Conservation (phyloP, 1,284 basidiomycete genomes). For the Porodaedalea pini region DNA sequence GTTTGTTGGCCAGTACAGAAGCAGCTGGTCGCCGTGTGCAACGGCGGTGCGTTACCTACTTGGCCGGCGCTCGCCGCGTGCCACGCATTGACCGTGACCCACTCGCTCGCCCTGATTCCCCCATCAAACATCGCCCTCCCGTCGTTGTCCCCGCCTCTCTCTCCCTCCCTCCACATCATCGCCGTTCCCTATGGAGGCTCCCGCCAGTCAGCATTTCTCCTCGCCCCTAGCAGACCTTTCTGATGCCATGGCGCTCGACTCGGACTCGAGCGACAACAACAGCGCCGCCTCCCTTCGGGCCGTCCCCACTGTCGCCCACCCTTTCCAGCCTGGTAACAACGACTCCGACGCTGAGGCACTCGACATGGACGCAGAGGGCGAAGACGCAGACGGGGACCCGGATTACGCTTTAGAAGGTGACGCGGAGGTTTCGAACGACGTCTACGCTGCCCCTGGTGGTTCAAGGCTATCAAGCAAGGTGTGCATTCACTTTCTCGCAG, state of each 20-base stretch:
- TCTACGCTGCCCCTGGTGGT: slow-evolving; percentile 18
- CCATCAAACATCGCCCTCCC: slow-evolving; percentile 1
- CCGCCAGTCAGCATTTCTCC: slow-evolving; percentile 5
- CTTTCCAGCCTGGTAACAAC: neutral
- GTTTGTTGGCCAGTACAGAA: too few relatives aligned
- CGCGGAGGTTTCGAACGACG: slow-evolving; percentile 15
- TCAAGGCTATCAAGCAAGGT: slow-evolving; percentile 20
- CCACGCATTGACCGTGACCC: neutral
- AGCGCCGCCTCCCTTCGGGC: slow-evolving; percentile 4
- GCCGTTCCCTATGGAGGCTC: slow-evolving; percentile 9
- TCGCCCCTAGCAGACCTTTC: slow-evolving; percentile 1
- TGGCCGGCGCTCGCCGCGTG: slow-evolving; percentile 12
- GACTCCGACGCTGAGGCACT: slow-evolving; percentile 23
- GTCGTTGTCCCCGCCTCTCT: slow-evolving; percentile 2
- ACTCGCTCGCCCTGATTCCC: slow-evolving; percentile 3
- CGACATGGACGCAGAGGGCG: slow-evolving; percentile 23
- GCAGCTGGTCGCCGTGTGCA: too few relatives aligned
- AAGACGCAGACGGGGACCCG: slow-evolving; percentile 25
- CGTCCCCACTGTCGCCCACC: neutral
- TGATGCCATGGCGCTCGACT: neutral
- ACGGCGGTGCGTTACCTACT: too few relatives aligned
- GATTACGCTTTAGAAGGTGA: slow-evolving; percentile 22
- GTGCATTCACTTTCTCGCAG: slow-evolving; percentile 29
- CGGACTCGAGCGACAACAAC: neutral
- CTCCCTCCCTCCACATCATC: slow-evolving; percentile 7